These are phyloP conservation scores for Funneliformis mosseae DNA, from an alignment of 192 early-diverging fungal species.

Conservation along the genomic window DNA sequence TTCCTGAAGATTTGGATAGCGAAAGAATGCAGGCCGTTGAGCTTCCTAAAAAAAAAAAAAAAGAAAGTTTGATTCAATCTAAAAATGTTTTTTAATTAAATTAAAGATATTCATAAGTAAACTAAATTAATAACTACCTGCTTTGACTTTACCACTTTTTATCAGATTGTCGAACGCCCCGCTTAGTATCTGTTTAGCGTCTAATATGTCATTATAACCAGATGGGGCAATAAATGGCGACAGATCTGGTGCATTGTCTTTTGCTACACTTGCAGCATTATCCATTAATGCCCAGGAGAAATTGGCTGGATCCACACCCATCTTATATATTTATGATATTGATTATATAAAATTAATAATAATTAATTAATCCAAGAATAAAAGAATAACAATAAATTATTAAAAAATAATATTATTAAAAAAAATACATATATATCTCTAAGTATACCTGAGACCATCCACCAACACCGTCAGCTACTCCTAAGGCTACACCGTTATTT, in stretches of 20 bases:
- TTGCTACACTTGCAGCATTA: constrained; percentile 56
- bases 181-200: constrained; percentile 57
- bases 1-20: constrained; percentile 56
- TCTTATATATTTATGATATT: constrained; percentile 14
- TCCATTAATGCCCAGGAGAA: constrained; percentile 67
- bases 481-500: constrained; percentile 53
- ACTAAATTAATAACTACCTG: constrained; percentile 41
- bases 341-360: constrained; percentile 5
- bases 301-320: constrained; percentile 50
- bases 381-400: constrained; percentile 22
- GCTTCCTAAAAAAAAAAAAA: constrained; percentile 41
- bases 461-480: constrained; percentile 64
- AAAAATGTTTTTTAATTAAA: background rate
- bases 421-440: constrained; percentile 16
- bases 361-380: background rate
- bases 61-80: background rate
- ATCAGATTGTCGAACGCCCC: constrained; percentile 52
- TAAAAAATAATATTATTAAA: constrained; percentile 13
- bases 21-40: constrained; percentile 62
- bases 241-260: constrained; percentile 32
- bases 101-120: constrained; percentile 7
- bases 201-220: constrained; percentile 32
- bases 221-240: constrained; percentile 16
- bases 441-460: constrained; percentile 59
- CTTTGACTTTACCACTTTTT: constrained; percentile 54